A percentile compares a stretch with the other conserved stretches of the same genome.
These are phyloP conservation scores for Solanum neorickii DNA, from an alignment of 257 asterid genomes.

Conservation along the genomic window DNA sequence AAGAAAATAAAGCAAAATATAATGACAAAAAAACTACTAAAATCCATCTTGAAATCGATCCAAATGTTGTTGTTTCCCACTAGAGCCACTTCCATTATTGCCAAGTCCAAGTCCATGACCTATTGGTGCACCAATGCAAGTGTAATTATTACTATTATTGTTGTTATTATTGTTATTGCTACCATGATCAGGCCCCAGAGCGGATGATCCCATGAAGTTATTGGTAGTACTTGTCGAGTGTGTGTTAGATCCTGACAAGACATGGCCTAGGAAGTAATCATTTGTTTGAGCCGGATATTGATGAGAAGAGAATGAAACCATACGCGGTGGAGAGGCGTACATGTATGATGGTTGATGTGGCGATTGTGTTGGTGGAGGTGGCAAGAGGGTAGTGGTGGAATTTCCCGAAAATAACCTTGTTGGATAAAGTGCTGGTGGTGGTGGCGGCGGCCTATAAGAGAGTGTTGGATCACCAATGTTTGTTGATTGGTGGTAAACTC, in stretches of 20 bases:
- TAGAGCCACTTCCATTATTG: background rate
- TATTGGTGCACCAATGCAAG: conserved; percentile 84
- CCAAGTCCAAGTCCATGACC: conserved; percentile 22
- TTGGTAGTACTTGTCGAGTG: conserved; percentile 2
- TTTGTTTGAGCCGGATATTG: conserved; percentile 21
- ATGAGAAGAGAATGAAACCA: conserved; percentile 32
- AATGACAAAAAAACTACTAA: background rate
- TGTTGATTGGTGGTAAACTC: conserved; percentile 39
- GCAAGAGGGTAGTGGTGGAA: conserved; percentile 20
- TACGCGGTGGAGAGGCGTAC: conserved; percentile 54
- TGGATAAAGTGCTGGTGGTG: conserved; percentile 30
- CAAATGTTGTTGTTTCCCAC: background rate
- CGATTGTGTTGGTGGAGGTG: conserved; percentile 15
- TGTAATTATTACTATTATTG: conserved; percentile 18
- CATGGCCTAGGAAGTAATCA: conserved; percentile 65
- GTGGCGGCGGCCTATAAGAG: conserved; percentile 19
- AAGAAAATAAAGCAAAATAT: background rate
- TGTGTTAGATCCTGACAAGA: conserved; percentile 16
- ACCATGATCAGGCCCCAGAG: conserved; percentile 1
- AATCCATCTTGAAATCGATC: conserved; percentile 50
- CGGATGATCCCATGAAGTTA: conserved; percentile 1
- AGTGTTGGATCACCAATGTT: conserved; percentile 24
- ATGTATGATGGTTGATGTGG: conserved; percentile 18
- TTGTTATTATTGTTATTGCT: background rate
- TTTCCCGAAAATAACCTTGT: conserved; percentile 33